Evolutionary conservation across 345 rosid genomes (phyloP), one percentile per base, ranked within the genome.

Genomic region (Carallia pectinifolia): DNA sequence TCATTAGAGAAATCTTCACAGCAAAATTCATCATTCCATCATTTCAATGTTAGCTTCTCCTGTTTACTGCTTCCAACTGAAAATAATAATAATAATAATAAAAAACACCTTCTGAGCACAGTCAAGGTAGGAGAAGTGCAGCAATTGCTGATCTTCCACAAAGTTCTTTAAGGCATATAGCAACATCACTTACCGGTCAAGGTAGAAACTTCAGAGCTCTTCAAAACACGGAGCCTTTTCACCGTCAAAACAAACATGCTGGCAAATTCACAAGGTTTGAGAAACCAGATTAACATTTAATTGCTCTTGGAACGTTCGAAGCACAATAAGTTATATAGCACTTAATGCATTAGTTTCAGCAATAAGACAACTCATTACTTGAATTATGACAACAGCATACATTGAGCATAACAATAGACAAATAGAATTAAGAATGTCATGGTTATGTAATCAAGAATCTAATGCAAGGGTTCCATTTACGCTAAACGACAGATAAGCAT

Each of bases 231-330:
- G 64, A 95, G 82, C 82, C 99, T 89, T 89, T 87, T 95, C 76
- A 89, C 98, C 0, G 92, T 85, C 6, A 97, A 88, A 39, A 85
- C 93, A 82, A 95, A 95, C 98, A 92, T 92, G 79, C 99, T 95
- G 88, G 88, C 81, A 68, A 74, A 37, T 12, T 30, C 13, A 10
- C 29, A n/a, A 33, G 19, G 54, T 6, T 38, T 18, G 18, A 44
- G 59, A 18, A 17, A 12, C 60, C 50, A 44, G 50, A 44, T 44
- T 44, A 44, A 12, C 3, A 44, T 13, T 44, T 44, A 44, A 44
- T 54, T 56, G 40, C 23, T 16, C 5, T n/a, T 27, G 29, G 17
- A 50, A 19, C 56, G 19, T 12, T 30, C 33, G 54, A 55, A 9
- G 13, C 10, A 18, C 50, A 44, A 40, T 2, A 40, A 9, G 47